Conservation (phyloP, 2,329 filamentous ascomycete species). For the Bipolaris sorokiniana region DNA sequence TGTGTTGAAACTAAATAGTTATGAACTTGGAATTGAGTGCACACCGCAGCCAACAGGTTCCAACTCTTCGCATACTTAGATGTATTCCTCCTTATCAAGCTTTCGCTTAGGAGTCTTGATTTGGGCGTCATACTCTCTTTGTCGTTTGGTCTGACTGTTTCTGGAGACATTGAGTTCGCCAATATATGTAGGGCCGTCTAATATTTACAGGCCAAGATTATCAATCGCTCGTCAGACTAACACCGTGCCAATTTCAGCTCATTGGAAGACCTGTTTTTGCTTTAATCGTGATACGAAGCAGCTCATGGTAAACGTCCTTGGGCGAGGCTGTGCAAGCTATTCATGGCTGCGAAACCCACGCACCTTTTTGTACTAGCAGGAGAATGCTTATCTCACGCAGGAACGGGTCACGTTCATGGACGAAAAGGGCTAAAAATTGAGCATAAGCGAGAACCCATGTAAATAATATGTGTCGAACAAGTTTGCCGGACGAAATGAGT, state of each 20-base stretch:
- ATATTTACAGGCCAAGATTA: background rate
- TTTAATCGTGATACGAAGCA: background rate
- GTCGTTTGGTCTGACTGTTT: constrained; percentile 47
- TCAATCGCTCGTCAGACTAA: background rate
- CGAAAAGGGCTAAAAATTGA: constrained; percentile 5
- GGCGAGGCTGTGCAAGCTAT: background rate
- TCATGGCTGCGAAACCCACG: background rate
- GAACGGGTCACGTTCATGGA: background rate
- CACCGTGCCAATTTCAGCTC: background rate
- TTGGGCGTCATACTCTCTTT: constrained; percentile 54
- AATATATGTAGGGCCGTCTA: constrained; percentile 41
- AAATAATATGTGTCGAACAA: background rate
- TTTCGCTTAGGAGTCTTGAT: constrained; percentile 53
- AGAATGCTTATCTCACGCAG: constrained; percentile 10
- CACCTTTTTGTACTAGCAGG: background rate
- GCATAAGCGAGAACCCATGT: constrained; percentile 6
- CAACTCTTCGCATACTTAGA: constrained; percentile 56
- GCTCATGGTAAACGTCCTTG: background rate
- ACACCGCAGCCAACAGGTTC: constrained; percentile 57
- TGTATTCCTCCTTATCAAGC: constrained; percentile 51
- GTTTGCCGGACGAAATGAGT: background rate
- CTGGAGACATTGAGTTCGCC: constrained; percentile 54
- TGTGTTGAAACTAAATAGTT: constrained; percentile 27
- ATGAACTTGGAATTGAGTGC: constrained; percentile 54
- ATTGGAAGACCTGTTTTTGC: background rate